These are phyloP conservation scores for Boletus rufocinnamomeus DNA, from an alignment of 768 basidiomycete species.

Conservation along the genomic window DNA sequence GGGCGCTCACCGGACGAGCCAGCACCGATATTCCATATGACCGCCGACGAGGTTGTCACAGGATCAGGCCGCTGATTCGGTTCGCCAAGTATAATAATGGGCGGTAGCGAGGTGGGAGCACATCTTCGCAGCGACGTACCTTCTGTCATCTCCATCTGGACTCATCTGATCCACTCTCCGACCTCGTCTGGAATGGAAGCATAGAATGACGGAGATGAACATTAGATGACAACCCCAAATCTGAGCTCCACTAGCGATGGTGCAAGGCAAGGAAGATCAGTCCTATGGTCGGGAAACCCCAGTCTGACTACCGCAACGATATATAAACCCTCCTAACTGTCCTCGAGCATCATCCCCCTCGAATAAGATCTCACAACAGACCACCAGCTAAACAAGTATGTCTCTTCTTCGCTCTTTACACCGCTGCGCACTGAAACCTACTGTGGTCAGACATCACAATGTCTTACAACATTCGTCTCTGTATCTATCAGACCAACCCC, in stretches of 20 bases:
- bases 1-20: too few species aligned
- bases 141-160: background rate
- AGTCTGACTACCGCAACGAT: background rate
- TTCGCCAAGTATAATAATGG: background rate
- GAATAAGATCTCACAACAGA: background rate
- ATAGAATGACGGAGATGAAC: background rate
- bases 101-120: constrained; percentile 1
- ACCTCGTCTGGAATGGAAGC: background rate
- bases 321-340: background rate
- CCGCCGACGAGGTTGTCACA: too few species aligned
- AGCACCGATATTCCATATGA: too few species aligned
- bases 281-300: background rate
- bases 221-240: background rate
- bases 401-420: background rate
- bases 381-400: constrained; percentile 3
- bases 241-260: background rate
- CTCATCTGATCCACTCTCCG: background rate
- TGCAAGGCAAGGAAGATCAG: too few species aligned
- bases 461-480: constrained; percentile 8
- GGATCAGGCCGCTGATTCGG: too few species aligned
- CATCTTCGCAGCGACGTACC: background rate
- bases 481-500: constrained; percentile 9
- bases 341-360: too few species aligned
- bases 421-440: background rate
- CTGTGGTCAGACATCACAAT: background rate